Percentiles rank a stretch among this genome's conserved stretches.
These are phyloP conservation scores for Gonium pectorale DNA, from an alignment of 139 green algal species.

Conservation along the genomic window DNA sequence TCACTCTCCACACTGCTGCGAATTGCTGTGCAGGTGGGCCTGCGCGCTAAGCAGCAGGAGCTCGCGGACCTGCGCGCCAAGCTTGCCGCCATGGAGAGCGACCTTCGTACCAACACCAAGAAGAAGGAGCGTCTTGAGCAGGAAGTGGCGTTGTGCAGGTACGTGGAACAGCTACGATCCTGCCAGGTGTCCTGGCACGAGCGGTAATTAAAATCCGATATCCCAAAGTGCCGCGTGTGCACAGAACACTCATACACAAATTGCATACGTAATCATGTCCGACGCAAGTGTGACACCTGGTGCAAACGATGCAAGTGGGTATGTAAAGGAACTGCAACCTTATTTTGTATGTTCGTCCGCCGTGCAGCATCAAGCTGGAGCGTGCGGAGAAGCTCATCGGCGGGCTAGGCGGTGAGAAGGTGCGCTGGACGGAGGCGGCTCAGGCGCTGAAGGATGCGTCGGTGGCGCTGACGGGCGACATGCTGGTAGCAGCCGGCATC, in stretches of 20 bases:
- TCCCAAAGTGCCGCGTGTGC: no score
- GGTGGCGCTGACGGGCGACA: conserved; percentile 84
- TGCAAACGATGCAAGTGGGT: no score
- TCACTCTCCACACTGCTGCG: no score
- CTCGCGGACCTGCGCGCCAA: conserved; percentile 77
- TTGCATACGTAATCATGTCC: no score
- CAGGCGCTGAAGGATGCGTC: conserved; percentile 59
- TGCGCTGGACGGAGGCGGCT: conserved; percentile 75
- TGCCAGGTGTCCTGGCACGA: no score
- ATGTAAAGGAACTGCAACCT: no score
- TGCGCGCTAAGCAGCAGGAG: conserved; percentile 79
- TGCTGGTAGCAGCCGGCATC: conserved; percentile 76
- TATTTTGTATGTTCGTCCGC: no score
- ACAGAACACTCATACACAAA: no score
- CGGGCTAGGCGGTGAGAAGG: conserved; percentile 67
- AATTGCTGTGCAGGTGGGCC: conserved; percentile 75
- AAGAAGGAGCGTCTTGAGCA: conserved; percentile 81
- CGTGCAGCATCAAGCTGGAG: conserved; percentile 72
- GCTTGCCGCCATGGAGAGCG: conserved; percentile 77
- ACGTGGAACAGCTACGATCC: no score
- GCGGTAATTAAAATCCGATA: no score
- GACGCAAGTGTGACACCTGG: no score
- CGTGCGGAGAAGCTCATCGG: conserved; percentile 81
- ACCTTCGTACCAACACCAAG: conserved; percentile 70
- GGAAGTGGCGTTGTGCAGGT: conserved; percentile 77